Evolutionary conservation across 2,329 filamentous ascomycete species (phyloP), one percentile per base, ranked within the genome.

Genomic region (Triangularia setosa): DNA sequence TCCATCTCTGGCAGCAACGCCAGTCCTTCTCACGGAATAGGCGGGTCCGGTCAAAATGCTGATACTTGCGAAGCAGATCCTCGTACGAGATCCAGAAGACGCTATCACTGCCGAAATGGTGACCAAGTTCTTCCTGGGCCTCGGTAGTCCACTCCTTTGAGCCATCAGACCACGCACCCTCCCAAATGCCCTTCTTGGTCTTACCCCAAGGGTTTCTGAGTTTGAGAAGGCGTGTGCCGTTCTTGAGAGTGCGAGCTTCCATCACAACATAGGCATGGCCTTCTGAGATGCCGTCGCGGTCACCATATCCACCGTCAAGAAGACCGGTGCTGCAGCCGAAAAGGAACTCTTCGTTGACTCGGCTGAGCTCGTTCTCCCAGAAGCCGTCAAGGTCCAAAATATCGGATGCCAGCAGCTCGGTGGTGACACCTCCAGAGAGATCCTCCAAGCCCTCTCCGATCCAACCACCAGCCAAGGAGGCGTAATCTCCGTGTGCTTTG

Each of bases 91-190:
- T 86, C 84, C 84, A 86, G 66, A 86, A 86, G 55, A 82, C 85
- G 24, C 90, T 90, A 69, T 93, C 90, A 69, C 92, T 89, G 44
- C 90, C 90, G 69, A 93, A 93, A 52, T 84, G 86, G 73, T 93
- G 90, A 55, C 84, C 81, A 0, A 95, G 81, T 70, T 89, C 87
- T 65, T 87, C 78, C 76, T 94, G 87, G 85, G 89, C 92, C 69
- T 93, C 88, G 0, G 90, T 81, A 0, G 90, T 94, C 92, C 92
- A 96, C 75, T 94, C 88, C 71, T 91, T 90, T 6, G 89, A 92
- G 0, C 92, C 92, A 72, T 95, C 92, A 3, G 81, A 82, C 91
- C 91, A 95, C 1, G 90, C 81, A 1, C 92, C 92, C 28, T 85
- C 90, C 91, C 91, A 95, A 75, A 93, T 91, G 30, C 85, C 86